Percentiles rank a stretch among this genome's conserved stretches.
Evolutionary conservation across 495 filamentous ascomycete species (phyloP).

Genomic region (Penicillium argentinense): DNA sequence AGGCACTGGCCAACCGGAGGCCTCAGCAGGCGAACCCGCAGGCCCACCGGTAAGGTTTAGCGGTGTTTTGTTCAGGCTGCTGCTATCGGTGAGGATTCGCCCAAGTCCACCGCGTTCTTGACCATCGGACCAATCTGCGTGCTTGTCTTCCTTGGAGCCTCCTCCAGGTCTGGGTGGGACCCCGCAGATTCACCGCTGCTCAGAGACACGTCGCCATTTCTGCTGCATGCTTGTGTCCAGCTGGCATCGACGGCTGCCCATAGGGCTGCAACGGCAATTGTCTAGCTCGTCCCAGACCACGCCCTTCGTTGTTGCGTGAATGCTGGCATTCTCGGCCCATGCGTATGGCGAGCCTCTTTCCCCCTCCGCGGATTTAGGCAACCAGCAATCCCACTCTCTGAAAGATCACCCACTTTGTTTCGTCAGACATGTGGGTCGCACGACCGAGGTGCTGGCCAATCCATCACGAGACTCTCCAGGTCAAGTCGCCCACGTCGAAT

Average conservation of each 20-base stretch:
- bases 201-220: slow-evolving; percentile 6
- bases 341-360: slow-evolving; percentile 5
- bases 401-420: slow-evolving; percentile 6
- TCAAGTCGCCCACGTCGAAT: slow-evolving; percentile 1
- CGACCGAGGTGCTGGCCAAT: slow-evolving; percentile 6
- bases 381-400: slow-evolving; percentile 6
- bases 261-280: slow-evolving; percentile 1
- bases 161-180: slow-evolving; percentile 4
- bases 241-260: not conserved
- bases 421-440: slow-evolving; percentile 4
- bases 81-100: slow-evolving; percentile 20
- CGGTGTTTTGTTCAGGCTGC: no score
- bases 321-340: not conserved
- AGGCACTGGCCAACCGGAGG: slow-evolving; percentile 15
- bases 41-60: slow-evolving; percentile 21
- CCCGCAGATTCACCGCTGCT: slow-evolving; percentile 23
- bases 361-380: slow-evolving; percentile 9
- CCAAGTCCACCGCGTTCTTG: not conserved
- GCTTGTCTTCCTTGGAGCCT: slow-evolving; percentile 25
- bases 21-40: not conserved
- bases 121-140: slow-evolving; percentile 10
- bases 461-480: not conserved
- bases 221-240: slow-evolving; percentile 1
- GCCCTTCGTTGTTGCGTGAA: not conserved
- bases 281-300: not conserved